These are phyloP conservation scores for Venturiaceae sp. DNA, from an alignment of 2,329 filamentous ascomycete species.

Conservation along the genomic window DNA sequence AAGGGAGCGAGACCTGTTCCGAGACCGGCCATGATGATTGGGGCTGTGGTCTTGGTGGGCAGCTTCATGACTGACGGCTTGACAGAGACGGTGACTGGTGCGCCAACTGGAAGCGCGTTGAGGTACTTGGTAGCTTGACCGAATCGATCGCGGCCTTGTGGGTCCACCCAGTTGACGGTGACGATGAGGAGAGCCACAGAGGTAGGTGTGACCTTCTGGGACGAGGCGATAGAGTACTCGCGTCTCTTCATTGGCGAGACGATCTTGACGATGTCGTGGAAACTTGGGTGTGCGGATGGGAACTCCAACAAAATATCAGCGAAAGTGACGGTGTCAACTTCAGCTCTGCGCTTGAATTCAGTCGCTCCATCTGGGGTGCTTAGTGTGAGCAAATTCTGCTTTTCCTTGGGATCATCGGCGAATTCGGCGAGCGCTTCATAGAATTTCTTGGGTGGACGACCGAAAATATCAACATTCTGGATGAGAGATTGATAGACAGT, in stretches of 20 bases:
- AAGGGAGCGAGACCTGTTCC: slow-evolving; percentile 97
- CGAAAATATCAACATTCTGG: slow-evolving; percentile 94
- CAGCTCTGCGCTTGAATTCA: slow-evolving; percentile 85
- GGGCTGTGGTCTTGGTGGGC: slow-evolving; percentile 75
- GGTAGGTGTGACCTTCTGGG: slow-evolving; percentile 84
- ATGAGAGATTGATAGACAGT: slow-evolving; percentile 86
- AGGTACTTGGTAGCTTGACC: slow-evolving; percentile 92
- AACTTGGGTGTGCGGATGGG: slow-evolving; percentile 74
- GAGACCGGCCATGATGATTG: slow-evolving; percentile 98
- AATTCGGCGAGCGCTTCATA: slow-evolving; percentile 88
- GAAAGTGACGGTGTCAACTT: slow-evolving; percentile 86
- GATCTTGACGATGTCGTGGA: slow-evolving; percentile 82
- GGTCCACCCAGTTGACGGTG: slow-evolving; percentile 90
- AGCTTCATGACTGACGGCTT: slow-evolving; percentile 99
- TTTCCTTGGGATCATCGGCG: slow-evolving; percentile 72
- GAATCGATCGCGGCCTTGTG: slow-evolving; percentile 76
- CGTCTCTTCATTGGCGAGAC: slow-evolving; percentile 88
- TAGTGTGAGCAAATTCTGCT: slow-evolving; percentile 67
- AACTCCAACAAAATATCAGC: slow-evolving; percentile 87
- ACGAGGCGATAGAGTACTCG: slow-evolving; percentile 98
- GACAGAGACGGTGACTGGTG: slow-evolving; percentile 80
- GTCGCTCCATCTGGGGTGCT: slow-evolving; percentile 69
- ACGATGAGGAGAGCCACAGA: slow-evolving; percentile 94
- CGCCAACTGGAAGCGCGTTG: slow-evolving; percentile 61
- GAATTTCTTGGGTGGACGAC: slow-evolving; percentile 93